These are phyloP conservation scores for Coemansia sp. DNA, from an alignment of 192 early-diverging fungal genomes.

Conservation along the genomic window DNA sequence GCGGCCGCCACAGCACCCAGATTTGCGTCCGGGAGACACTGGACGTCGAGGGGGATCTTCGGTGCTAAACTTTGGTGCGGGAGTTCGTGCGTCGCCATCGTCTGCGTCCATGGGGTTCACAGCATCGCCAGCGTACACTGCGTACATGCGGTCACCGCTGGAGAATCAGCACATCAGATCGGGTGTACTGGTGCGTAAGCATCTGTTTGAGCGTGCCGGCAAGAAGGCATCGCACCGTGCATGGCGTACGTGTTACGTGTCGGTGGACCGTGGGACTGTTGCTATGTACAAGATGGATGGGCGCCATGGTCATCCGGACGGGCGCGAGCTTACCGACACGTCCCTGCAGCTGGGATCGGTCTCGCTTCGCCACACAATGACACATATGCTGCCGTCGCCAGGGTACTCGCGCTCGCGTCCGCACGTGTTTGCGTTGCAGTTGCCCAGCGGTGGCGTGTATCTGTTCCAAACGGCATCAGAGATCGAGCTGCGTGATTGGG, in stretches of 20 bases:
- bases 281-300: conserved; percentile 78
- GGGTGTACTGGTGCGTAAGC: conserved; percentile 80
- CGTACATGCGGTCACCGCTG: conserved; percentile 48
- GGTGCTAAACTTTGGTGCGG: conserved; percentile 11
- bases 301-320: conserved; percentile 46
- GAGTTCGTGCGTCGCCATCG: conserved; percentile 39
- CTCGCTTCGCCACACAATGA: conserved; percentile 77
- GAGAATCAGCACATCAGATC: conserved; percentile 55
- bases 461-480: conserved; percentile 81
- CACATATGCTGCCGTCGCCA: conserved; percentile 79
- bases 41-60: conserved; percentile 41
- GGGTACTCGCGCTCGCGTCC: conserved; percentile 77
- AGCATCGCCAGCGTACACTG: conserved; percentile 29
- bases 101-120: conserved; percentile 43
- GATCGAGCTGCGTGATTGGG: conserved; percentile 80
- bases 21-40: conserved; percentile 22
- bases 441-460: conserved; percentile 79
- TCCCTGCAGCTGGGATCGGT: conserved; percentile 57
- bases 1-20: conserved; percentile 41
- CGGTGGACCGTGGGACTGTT: conserved; percentile 75
- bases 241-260: conserved; percentile 82
- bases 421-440: conserved; percentile 83
- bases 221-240: conserved; percentile 80
- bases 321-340: conserved; percentile 55
- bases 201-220: conserved; percentile 70